Percentiles rank a stretch among this genome's conserved stretches.
Conservation (phyloP, 2,329 filamentous ascomycete species). For the Alternaria burnsii region DNA sequence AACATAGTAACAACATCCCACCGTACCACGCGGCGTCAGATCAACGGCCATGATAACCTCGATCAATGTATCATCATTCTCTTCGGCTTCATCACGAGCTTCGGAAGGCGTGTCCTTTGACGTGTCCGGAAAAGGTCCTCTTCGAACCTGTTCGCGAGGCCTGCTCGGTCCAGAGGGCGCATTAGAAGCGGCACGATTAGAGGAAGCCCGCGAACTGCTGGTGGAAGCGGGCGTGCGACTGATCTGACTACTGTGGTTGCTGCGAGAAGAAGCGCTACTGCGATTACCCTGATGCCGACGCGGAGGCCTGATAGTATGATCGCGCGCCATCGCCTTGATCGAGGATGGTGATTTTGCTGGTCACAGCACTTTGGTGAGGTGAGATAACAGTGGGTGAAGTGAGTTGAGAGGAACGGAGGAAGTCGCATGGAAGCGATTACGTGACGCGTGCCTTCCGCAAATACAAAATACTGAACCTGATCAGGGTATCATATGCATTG, state of each 20-base stretch:
- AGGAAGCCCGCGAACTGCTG: conserved; percentile 16
- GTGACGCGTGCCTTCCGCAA: conserved; percentile 26
- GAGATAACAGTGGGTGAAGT: background rate
- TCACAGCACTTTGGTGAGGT: background rate
- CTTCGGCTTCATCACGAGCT: conserved; percentile 29
- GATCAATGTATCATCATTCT: conserved; percentile 64
- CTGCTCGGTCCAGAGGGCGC: conserved; percentile 2
- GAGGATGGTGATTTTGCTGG: background rate
- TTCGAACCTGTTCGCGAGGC: background rate
- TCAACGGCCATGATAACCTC: conserved; percentile 85
- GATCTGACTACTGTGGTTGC: conserved; percentile 14
- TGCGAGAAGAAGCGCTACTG: conserved; percentile 18
- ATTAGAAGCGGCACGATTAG: conserved; percentile 20
- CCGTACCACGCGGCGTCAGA: conserved; percentile 70
- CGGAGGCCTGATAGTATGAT: conserved; percentile 11
- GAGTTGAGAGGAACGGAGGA: conserved; percentile 17
- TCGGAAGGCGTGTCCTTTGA: conserved; percentile 14
- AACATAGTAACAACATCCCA: conserved; percentile 87
- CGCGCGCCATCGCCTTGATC: conserved; percentile 21
- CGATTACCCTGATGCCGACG: conserved; percentile 21
- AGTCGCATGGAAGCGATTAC: conserved; percentile 19
- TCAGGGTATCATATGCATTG: conserved; percentile 15
- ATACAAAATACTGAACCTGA: background rate
- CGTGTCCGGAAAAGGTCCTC: background rate
- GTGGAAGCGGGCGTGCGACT: conserved; percentile 13